Conservation (phyloP, 306 rosid genomes). For the Glycine tomentella region DNA sequence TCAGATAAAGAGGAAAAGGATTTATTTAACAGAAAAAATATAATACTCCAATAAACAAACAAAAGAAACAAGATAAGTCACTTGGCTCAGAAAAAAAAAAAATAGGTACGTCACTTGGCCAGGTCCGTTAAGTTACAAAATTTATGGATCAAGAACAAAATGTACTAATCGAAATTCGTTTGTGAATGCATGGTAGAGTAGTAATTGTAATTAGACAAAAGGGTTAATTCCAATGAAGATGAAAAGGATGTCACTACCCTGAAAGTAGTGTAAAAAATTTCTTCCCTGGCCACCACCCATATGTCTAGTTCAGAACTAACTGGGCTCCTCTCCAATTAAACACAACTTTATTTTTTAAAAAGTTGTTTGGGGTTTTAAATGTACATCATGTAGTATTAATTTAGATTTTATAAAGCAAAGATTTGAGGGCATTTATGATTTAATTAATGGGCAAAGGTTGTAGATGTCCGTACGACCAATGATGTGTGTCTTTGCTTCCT, state of each 20-base stretch:
- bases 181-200: conserved; percentile 23
- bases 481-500: conserved; percentile 46
- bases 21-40: not conserved
- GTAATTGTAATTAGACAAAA: conserved; percentile 23
- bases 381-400: not conserved
- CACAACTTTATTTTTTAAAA: not conserved
- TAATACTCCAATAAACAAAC: not conserved
- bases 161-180: not conserved
- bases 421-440: conserved; percentile 39
- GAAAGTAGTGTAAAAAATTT: conserved; percentile 3
- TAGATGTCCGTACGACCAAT: conserved; percentile 61
- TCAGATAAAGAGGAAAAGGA: no score
- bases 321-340: conserved; percentile 27
- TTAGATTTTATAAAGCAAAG: conserved; percentile 39
- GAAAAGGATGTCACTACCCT: conserved; percentile 43
- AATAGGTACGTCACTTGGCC: not conserved
- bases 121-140: not conserved
- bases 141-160: not conserved
- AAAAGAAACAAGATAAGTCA: not conserved
- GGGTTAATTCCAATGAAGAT: conserved; percentile 11
- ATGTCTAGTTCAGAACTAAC: conserved; percentile 56
- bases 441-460: conserved; percentile 41
- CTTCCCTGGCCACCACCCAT: conserved; percentile 47
- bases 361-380: not conserved
- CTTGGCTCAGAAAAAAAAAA: no score